Evolutionary conservation across 768 basidiomycete species (phyloP).

Genomic region (Megacollybia marginata): DNA sequence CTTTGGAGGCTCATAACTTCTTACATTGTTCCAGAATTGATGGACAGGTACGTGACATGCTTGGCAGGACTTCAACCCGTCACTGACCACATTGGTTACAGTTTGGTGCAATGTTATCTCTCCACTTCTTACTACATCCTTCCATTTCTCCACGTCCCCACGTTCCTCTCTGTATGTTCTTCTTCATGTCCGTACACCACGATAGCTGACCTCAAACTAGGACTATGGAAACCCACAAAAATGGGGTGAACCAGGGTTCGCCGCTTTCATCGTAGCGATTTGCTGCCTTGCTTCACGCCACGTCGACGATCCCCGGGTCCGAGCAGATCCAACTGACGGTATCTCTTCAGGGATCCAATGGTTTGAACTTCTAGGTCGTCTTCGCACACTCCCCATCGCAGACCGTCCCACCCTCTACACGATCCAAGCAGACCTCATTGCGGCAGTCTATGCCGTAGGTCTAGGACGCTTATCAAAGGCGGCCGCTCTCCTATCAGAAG

Average conservation of each 20-base stretch:
- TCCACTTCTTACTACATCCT: constrained; percentile 92
- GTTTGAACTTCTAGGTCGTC: constrained; percentile 82
- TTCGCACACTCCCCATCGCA: constrained; percentile 83
- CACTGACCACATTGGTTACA: constrained; percentile 18
- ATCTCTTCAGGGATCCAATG: constrained; percentile 87
- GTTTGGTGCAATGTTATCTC: constrained; percentile 76
- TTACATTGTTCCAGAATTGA: constrained; percentile 80
- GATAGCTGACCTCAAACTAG: constrained; percentile 23
- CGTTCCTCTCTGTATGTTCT: constrained; percentile 49
- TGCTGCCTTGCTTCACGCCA: constrained; percentile 90
- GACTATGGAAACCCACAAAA: constrained; percentile 93
- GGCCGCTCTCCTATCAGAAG: constrained; percentile 78
- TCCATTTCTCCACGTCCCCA: constrained; percentile 88
- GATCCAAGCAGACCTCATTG: constrained; percentile 83
- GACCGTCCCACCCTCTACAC: constrained; percentile 89
- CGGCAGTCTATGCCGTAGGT: constrained; percentile 90
- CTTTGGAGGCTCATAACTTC: constrained; percentile 85
- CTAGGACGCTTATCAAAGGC: constrained; percentile 84
- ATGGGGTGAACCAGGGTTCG: constrained; percentile 95
- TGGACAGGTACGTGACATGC: constrained; percentile 69
- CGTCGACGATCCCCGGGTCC: constrained; percentile 86
- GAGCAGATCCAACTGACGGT: constrained; percentile 73
- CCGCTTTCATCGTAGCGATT: constrained; percentile 86
- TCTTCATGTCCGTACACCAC: constrained; percentile 10
- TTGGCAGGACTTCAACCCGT: background rate